Percentiles rank a stretch among this genome's conserved stretches.
Evolutionary conservation across 306 rosid species (phyloP).

Genomic region (Canavalia gladiata): DNA sequence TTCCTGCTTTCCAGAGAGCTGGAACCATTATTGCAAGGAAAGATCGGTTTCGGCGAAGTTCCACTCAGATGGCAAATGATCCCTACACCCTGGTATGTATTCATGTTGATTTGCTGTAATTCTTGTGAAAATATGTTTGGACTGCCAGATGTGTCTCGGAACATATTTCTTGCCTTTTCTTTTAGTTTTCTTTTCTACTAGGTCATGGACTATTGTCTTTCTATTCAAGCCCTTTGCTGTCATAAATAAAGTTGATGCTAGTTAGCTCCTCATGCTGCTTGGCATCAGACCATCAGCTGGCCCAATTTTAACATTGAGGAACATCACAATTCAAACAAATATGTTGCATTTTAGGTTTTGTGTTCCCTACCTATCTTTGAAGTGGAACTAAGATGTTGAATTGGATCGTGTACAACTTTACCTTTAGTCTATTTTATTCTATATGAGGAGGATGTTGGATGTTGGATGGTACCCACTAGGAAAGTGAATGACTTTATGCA

Average conservation of each 20-base stretch:
- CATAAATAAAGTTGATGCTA: slow-evolving; percentile 27
- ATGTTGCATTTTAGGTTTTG: slow-evolving; percentile 11
- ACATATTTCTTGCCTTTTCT: slow-evolving; percentile 35
- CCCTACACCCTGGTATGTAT: slow-evolving; percentile 90
- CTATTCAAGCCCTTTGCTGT: slow-evolving; percentile 29
- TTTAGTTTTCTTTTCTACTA: slow-evolving; percentile 14
- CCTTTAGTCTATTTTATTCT: slow-evolving; percentile 29
- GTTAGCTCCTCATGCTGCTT: slow-evolving; percentile 28
- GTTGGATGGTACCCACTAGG: background rate
- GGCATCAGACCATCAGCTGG: slow-evolving; percentile 2
- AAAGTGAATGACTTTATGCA: slow-evolving; percentile 34
- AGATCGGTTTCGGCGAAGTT: slow-evolving; percentile 93
- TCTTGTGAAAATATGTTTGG: slow-evolving; percentile 27
- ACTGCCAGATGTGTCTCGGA: background rate
- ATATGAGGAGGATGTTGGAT: slow-evolving; percentile 13
- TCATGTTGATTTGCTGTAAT: slow-evolving; percentile 36
- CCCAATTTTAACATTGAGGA: slow-evolving; percentile 12
- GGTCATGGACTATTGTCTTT: slow-evolving; percentile 25
- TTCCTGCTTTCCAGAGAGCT: slow-evolving; percentile 93
- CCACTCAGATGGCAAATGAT: slow-evolving; percentile 94
- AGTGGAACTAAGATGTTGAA: background rate
- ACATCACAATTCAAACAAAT: background rate
- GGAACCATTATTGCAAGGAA: slow-evolving; percentile 92
- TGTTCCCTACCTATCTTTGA: slow-evolving; percentile 16
- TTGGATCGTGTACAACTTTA: slow-evolving; percentile 5